Evolutionary conservation across 805 yeast genomes (phyloP).

Genomic region (Yarrowia sp.): DNA sequence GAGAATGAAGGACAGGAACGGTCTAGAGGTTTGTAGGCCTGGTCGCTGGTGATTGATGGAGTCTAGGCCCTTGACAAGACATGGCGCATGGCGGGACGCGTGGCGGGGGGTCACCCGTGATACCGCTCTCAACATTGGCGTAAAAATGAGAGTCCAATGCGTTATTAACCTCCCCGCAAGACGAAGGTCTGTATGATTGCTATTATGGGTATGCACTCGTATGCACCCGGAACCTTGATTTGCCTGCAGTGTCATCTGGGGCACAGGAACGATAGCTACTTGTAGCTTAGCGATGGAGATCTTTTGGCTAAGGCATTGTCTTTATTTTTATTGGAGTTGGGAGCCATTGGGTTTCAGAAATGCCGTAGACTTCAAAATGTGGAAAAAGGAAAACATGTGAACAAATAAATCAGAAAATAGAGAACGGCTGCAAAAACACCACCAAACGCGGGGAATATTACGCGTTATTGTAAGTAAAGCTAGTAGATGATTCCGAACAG

Average conservation of each 20-base stretch:
- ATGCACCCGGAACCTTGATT: slow-evolving; percentile 9
- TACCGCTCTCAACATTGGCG: slow-evolving; percentile 14
- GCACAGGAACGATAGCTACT: too few relatives aligned
- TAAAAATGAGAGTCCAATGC: background rate
- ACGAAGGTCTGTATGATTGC: background rate
- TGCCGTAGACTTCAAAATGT: too few relatives aligned
- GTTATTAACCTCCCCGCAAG: background rate
- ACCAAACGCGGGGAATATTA: too few relatives aligned
- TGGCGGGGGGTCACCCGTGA: background rate
- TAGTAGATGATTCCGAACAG: too few relatives aligned
- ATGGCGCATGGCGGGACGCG: background rate
- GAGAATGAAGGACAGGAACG: slow-evolving; percentile 22
- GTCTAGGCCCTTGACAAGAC: background rate
- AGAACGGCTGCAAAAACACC: too few relatives aligned
- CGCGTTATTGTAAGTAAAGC: too few relatives aligned
- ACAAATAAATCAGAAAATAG: too few relatives aligned
- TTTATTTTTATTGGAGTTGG: too few relatives aligned
- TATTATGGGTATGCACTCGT: slow-evolving; percentile 1
- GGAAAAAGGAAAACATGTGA: too few relatives aligned
- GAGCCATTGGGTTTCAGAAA: too few relatives aligned
- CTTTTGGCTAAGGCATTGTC: too few relatives aligned
- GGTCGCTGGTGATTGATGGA: background rate
- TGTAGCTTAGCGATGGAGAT: too few relatives aligned
- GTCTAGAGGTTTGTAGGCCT: slow-evolving; percentile 26
- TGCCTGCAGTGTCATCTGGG: background rate